Base-by-base conservation (phyloP, 2,329 filamentous ascomycete species). In the Claviceps quebecensis region DNA sequence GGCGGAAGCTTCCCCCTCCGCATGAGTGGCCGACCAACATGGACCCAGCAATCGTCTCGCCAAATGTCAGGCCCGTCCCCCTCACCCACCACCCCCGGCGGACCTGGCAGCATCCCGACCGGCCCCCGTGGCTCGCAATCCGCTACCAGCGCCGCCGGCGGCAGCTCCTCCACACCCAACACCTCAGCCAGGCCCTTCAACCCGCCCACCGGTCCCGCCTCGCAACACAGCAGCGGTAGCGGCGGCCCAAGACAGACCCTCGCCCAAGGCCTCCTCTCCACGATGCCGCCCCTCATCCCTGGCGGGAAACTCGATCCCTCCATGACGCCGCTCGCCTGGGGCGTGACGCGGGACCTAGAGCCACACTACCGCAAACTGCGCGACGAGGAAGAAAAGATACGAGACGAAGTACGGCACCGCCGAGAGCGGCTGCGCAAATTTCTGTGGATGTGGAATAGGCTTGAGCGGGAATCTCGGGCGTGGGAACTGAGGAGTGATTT, bases 351-450 rank as follows among this genome's bases (percentile, higher is more conserved):
- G 11, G 77, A 81, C 44, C 63, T 78, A 16, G 75, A 78, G 55
- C 61, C 70, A n/a, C 75, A 78, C 60, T 73, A 71, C 56, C 67
- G 69, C 37, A 75, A 75, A 53, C 67, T 80, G 11, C 71, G 69
- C 53, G 77, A 80, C 40, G 78, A 81, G 45, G 78, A 80, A 58
- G 77, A 80, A 60, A 73, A 72, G 55, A 58, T 79, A 38, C 70
- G 78, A 1, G 70, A 75, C 43, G 77, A 81, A 50, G 63, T 78
- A 34, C 69, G 72, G 19, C 58, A 57, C 23, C 78, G 76, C 59
- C 72, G 80, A 58, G 78, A 80, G 43, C 72, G 72, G 55, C 63
- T 80, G 40, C 69, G 76, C 34, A 74, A 72, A 63, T 75, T 69
- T 51, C 64, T 81, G 39, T 69, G 72, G 45, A 58, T 68, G 29